Percentiles rank a stretch among this genome's conserved stretches.
phyloP scores from a whole-genome alignment of 192 early-diverging fungal genomes.

The Rhizophagus clarus region DNA sequence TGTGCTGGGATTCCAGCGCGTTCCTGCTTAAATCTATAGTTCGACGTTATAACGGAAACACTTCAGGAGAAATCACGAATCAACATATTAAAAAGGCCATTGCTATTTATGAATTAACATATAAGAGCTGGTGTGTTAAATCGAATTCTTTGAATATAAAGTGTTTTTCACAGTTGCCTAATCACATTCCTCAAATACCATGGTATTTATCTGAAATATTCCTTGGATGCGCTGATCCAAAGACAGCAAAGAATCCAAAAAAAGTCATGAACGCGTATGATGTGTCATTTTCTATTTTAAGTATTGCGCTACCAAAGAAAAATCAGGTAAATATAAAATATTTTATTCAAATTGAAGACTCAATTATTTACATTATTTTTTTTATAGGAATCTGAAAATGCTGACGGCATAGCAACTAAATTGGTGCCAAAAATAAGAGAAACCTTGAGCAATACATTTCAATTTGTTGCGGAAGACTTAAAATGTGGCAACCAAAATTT shows the following conservation, averaged over 20 bases:
- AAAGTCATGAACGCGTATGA: slow-evolving; percentile 8
- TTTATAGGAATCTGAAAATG: neutral
- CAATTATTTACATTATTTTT: no score
- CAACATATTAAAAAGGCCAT: neutral
- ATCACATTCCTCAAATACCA: slow-evolving; percentile 1
- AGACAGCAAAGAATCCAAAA: neutral
- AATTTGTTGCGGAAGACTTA: neutral
- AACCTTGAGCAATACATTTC: neutral
- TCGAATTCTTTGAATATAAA: neutral
- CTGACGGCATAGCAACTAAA: neutral
- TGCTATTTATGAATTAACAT: slow-evolving; percentile 7
- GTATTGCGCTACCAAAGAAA: neutral
- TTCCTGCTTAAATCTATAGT: neutral
- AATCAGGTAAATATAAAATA: neutral
- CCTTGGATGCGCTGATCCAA: slow-evolving; percentile 2
- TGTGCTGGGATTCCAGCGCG: slow-evolving; percentile 2
- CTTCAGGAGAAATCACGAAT: neutral
- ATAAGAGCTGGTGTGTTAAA: neutral
- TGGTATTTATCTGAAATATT: slow-evolving; percentile 4
- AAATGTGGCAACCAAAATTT: neutral
- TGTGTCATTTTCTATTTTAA: neutral
- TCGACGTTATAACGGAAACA: neutral
- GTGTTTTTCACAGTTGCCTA: neutral
- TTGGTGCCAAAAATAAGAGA: neutral
- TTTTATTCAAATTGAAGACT: no score